phyloP scores from a whole-genome alignment of 768 basidiomycete genomes.

The Mycena sanguinolenta region DNA sequence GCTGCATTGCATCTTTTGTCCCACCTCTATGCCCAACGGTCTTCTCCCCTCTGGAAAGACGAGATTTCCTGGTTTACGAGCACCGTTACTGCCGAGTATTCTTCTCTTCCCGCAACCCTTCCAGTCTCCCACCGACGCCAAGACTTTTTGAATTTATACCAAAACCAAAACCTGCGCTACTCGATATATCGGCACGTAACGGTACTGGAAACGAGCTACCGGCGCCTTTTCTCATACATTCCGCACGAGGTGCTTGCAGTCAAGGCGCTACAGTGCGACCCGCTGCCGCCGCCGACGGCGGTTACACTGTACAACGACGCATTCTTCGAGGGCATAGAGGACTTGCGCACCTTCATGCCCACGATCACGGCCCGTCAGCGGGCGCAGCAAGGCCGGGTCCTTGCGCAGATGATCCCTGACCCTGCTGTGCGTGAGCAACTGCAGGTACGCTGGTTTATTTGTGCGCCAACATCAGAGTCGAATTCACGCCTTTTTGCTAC shows the following conservation, averaged over 20 bases:
- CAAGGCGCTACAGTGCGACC: constrained; percentile 84
- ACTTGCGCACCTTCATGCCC: constrained; percentile 58
- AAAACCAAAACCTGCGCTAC: constrained; percentile 55
- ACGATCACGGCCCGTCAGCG: constrained; percentile 54
- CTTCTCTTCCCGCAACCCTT: constrained; percentile 51
- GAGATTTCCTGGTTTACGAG: constrained; percentile 76
- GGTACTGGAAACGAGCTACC: constrained; percentile 76
- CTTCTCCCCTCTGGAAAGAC: constrained; percentile 86
- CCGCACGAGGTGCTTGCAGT: constrained; percentile 66
- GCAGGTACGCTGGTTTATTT: constrained; percentile 49
- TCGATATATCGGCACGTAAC: constrained; percentile 83
- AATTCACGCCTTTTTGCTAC: neutral
- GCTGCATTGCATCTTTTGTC: constrained; percentile 83
- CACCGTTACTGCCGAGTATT: constrained; percentile 63
- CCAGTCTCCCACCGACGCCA: constrained; percentile 49
- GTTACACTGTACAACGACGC: constrained; percentile 73
- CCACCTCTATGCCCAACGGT: constrained; percentile 89
- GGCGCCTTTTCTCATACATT: constrained; percentile 77
- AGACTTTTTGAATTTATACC: constrained; percentile 56
- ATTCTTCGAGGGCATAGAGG: constrained; percentile 82
- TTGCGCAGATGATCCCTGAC: constrained; percentile 58
- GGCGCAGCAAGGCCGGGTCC: constrained; percentile 61
- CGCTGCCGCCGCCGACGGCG: constrained; percentile 79
- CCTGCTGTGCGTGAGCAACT: constrained; percentile 71
- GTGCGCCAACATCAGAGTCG: neutral